phyloP scores from a whole-genome alignment of 1,139 yeast genomes.

The Debaryomyces udenii region DNA sequence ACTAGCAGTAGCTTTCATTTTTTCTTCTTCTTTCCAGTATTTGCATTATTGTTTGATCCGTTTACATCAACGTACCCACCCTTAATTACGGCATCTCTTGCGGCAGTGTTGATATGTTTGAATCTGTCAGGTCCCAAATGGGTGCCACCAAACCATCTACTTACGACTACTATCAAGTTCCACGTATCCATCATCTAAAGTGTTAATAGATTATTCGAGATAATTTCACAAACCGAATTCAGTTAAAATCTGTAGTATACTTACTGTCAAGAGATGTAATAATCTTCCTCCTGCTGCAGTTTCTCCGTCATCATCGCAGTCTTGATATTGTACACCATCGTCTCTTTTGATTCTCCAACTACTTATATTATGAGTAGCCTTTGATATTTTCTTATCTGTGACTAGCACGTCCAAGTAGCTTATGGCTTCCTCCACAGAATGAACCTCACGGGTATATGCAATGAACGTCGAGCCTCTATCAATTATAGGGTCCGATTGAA shows the following conservation, averaged over 20 bases:
- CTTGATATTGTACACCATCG: slow-evolving; percentile 64
- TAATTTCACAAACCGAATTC: not conserved
- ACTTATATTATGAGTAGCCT: slow-evolving; percentile 79
- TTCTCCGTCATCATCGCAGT: slow-evolving; percentile 97
- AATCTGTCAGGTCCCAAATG: slow-evolving; percentile 93
- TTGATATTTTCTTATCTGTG: slow-evolving; percentile 65
- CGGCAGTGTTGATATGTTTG: slow-evolving; percentile 87
- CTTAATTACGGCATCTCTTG: slow-evolving; percentile 76
- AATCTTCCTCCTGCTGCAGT: slow-evolving; percentile 93
- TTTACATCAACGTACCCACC: slow-evolving; percentile 50
- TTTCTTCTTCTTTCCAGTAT: slow-evolving; percentile 26
- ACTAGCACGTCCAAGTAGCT: slow-evolving; percentile 53
- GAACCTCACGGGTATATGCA: slow-evolving; percentile 68
- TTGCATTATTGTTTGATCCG: slow-evolving; percentile 15
- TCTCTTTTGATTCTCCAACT: slow-evolving; percentile 75
- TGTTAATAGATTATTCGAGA: slow-evolving; percentile 6
- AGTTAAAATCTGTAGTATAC: slow-evolving; percentile 24
- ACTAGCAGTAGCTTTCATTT: slow-evolving; percentile 15
- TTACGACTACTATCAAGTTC: slow-evolving; percentile 85
- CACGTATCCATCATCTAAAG: slow-evolving; percentile 70
- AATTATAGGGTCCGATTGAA: slow-evolving; percentile 68
- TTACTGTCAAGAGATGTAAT: slow-evolving; percentile 71
- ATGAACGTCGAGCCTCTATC: slow-evolving; percentile 89
- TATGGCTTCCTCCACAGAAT: slow-evolving; percentile 66
- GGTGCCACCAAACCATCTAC: slow-evolving; percentile 93